A percentile compares a stretch with the other conserved stretches of the same genome.
phyloP scores from a whole-genome alignment of 2,329 filamentous ascomycete genomes.

The Orbilia ellipsospora region DNA sequence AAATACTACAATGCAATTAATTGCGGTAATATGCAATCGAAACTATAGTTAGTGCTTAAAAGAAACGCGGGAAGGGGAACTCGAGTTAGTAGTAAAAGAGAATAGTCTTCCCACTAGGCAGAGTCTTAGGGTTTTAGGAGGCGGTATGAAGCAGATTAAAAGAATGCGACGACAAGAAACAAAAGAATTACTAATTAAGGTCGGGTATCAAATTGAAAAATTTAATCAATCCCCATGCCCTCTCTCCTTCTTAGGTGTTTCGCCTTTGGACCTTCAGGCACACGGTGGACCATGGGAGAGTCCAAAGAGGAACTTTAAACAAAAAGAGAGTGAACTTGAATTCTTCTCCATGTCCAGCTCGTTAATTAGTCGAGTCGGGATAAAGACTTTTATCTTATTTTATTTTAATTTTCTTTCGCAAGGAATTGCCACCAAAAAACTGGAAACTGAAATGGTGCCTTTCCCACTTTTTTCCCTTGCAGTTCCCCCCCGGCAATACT shows the following conservation, averaged over 20 bases:
- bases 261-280: conserved; percentile 53
- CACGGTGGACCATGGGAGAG: conserved; percentile 24
- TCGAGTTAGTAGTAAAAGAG: conserved; percentile 26
- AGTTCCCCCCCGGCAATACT: conserved; percentile 29
- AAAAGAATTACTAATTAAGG: conserved; percentile 40
- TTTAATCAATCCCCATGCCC: conserved; percentile 52
- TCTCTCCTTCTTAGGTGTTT: conserved; percentile 35
- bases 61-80: conserved; percentile 18
- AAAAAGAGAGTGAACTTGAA: conserved; percentile 17
- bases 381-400: conserved; percentile 21
- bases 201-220: conserved; percentile 52
- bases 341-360: not conserved
- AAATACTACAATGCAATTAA: conserved; percentile 10
- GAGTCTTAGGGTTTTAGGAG: conserved; percentile 50
- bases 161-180: conserved; percentile 53
- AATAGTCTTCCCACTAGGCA: conserved; percentile 15
- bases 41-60: conserved; percentile 5
- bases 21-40: conserved; percentile 3
- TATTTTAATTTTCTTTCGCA: conserved; percentile 43
- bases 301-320: conserved; percentile 2
- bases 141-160: conserved; percentile 56
- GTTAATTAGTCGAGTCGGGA: conserved; percentile 23
- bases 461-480: conserved; percentile 39
- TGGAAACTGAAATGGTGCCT: conserved; percentile 30
- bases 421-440: conserved; percentile 52